A percentile compares a stretch with the other conserved stretches of the same genome.
Conservation (phyloP, 2,329 filamentous ascomycete species). For the Colletotrichum musae region DNA sequence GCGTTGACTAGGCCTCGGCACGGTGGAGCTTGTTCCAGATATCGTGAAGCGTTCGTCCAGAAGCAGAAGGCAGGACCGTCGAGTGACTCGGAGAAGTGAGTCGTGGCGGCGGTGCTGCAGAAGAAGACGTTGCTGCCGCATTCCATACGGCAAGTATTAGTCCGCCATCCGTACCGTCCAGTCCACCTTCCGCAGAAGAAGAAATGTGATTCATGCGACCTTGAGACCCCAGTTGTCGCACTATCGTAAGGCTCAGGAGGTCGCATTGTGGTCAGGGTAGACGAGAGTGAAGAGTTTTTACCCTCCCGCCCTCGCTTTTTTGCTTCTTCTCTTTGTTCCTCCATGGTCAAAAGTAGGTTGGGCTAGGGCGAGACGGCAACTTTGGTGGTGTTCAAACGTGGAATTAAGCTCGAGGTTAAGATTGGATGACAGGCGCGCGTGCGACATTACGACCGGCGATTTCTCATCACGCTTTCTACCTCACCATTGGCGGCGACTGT, state of each 20-base stretch:
- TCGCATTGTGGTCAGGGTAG: neutral
- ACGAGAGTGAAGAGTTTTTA: neutral
- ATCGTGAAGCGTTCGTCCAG: constrained; percentile 30
- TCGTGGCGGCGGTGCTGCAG: constrained; percentile 31
- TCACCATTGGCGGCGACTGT: neutral
- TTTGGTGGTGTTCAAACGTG: constrained; percentile 25
- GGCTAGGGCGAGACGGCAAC: neutral
- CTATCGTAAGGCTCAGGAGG: constrained; percentile 8
- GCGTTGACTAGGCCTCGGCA: constrained; percentile 4
- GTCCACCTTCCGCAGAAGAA: neutral
- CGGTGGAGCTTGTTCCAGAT: constrained; percentile 32
- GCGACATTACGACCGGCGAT: constrained; percentile 28
- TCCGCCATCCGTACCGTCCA: neutral
- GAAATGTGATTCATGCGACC: constrained; percentile 24
- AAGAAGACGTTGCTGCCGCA: constrained; percentile 25
- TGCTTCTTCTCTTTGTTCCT: neutral
- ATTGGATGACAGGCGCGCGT: constrained; percentile 39
- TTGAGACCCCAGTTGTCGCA: constrained; percentile 20
- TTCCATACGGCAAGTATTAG: constrained; percentile 12
- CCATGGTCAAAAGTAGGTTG: neutral
- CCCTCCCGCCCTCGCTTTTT: too few relatives aligned
- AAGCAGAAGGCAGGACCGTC: constrained; percentile 35
- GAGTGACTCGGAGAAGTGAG: neutral
- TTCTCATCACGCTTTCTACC: constrained; percentile 9
- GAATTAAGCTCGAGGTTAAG: constrained; percentile 40